Evolutionary conservation across 164 flowering plant genomes (phyloP).

Genomic region (Umbilicus rupestris): DNA sequence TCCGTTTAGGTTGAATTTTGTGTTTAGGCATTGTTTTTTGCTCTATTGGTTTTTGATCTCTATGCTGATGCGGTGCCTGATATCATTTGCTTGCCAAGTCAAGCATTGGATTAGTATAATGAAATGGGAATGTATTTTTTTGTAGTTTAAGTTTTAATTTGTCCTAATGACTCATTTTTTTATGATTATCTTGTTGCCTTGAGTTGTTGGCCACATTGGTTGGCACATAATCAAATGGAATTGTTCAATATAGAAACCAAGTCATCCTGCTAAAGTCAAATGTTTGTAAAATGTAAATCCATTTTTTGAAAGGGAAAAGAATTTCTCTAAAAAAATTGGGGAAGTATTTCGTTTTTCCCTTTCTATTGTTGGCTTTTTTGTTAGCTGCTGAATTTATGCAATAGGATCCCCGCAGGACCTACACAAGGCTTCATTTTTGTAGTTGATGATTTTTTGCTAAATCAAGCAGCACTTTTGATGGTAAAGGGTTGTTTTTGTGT

Average conservation of each 20-base stretch:
- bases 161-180: background rate
- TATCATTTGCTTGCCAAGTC: background rate
- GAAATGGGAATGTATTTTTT: too few relatives aligned
- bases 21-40: too few relatives aligned
- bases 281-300: background rate
- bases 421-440: too few relatives aligned
- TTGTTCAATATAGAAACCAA: background rate
- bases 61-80: background rate
- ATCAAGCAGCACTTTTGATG: too few relatives aligned
- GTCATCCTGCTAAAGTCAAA: background rate
- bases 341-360: background rate
- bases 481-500: background rate
- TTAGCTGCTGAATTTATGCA: too few relatives aligned
- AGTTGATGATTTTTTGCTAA: too few relatives aligned
- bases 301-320: background rate
- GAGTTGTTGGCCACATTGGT: slow-evolving; percentile 1
- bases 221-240: background rate
- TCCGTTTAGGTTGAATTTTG: too few relatives aligned
- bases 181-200: background rate
- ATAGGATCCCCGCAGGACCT: too few relatives aligned
- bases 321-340: too few relatives aligned
- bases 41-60: background rate
- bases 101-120: background rate
- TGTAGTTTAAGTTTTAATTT: background rate
- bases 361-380: background rate